Conservation (phyloP, 1,284 basidiomycete species). For the Leccinum pachyderme region DNA sequence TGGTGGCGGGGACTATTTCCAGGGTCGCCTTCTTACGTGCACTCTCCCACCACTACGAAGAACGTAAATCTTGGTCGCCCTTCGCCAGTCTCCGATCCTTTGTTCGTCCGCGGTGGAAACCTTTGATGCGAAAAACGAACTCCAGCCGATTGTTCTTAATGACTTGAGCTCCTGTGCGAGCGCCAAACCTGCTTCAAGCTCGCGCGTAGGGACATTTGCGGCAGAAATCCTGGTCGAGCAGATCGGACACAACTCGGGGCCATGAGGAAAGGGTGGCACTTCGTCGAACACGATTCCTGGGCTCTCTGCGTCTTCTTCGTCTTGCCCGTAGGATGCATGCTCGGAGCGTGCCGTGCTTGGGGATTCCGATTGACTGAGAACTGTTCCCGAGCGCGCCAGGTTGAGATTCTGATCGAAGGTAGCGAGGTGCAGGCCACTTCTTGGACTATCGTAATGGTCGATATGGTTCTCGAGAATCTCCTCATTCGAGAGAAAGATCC, state of each 20-base stretch:
- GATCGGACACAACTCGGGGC: slow-evolving; percentile 30
- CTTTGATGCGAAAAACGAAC: slow-evolving; percentile 44
- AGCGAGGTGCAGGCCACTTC: slow-evolving; percentile 17
- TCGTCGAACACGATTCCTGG: slow-evolving; percentile 9
- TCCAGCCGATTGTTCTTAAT: slow-evolving; percentile 50
- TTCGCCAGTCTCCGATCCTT: slow-evolving; percentile 22
- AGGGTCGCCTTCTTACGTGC: slow-evolving; percentile 41
- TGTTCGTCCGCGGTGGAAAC: slow-evolving; percentile 9
- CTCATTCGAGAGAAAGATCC: slow-evolving; percentile 54
- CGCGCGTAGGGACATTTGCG: slow-evolving; percentile 37
- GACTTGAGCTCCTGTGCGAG: slow-evolving; percentile 44
- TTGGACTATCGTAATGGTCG: slow-evolving; percentile 36
- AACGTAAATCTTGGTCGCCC: slow-evolving; percentile 39
- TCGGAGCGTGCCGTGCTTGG: slow-evolving; percentile 3
- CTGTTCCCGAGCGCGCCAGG: slow-evolving; percentile 4
- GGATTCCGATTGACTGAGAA: slow-evolving; percentile 28
- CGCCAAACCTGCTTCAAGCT: slow-evolving; percentile 44
- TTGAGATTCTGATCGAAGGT: slow-evolving; percentile 7
- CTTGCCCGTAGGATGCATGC: slow-evolving; percentile 25
- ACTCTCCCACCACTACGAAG: slow-evolving; percentile 38
- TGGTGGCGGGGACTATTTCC: slow-evolving; percentile 21
- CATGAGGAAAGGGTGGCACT: slow-evolving; percentile 30
- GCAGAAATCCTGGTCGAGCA: slow-evolving; percentile 24
- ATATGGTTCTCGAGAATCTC: slow-evolving; percentile 45
- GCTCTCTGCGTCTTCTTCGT: slow-evolving; percentile 15